Percentiles rank a stretch among this genome's conserved stretches.
Evolutionary conservation across 2,329 filamentous ascomycete genomes (phyloP).

Genomic region (Aspergillus sp.): DNA sequence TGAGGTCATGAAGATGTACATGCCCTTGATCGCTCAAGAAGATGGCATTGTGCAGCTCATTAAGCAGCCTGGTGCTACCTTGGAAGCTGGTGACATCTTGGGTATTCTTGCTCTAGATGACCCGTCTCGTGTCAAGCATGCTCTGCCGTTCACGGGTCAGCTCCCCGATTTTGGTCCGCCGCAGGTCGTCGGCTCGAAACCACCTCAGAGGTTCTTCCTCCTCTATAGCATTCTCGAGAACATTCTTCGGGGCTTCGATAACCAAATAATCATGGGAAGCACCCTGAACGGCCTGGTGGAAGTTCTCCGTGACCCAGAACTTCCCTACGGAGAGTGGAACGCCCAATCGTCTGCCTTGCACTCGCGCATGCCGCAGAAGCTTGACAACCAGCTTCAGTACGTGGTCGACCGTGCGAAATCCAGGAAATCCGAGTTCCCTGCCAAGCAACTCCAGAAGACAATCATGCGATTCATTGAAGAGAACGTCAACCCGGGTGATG

Average conservation of each 20-base stretch:
- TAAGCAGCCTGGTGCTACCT: slow-evolving; percentile 96
- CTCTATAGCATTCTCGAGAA: slow-evolving; percentile 71
- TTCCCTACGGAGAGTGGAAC: slow-evolving; percentile 94
- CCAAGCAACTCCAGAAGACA: slow-evolving; percentile 74
- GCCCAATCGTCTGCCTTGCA: slow-evolving; percentile 95
- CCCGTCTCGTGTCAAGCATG: slow-evolving; percentile 91
- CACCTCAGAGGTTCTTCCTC: slow-evolving; percentile 74
- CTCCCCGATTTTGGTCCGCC: slow-evolving; percentile 80
- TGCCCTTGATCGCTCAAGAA: slow-evolving; percentile 90
- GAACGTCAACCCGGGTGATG: slow-evolving; percentile 63
- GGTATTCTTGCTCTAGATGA: slow-evolving; percentile 93
- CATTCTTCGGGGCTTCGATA: slow-evolving; percentile 90
- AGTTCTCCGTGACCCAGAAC: slow-evolving; percentile 77
- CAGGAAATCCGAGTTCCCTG: slow-evolving; percentile 79
- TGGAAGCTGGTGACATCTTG: slow-evolving; percentile 97
- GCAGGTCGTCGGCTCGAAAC: slow-evolving; percentile 81
- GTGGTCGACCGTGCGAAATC: slow-evolving; percentile 75
- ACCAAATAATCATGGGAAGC: slow-evolving; percentile 86
- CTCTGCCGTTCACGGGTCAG: slow-evolving; percentile 84
- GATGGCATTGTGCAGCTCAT: slow-evolving; percentile 96
- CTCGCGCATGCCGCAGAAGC: slow-evolving; percentile 89
- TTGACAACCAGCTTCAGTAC: slow-evolving; percentile 71
- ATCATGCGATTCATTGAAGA: slow-evolving; percentile 85
- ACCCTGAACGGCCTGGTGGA: slow-evolving; percentile 84
- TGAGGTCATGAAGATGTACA: slow-evolving; percentile 99